Percentiles rank a stretch among this genome's conserved stretches.
Conservation (phyloP, 139 green algal genomes). For the Auxenochlorella pyrenoidosa region DNA sequence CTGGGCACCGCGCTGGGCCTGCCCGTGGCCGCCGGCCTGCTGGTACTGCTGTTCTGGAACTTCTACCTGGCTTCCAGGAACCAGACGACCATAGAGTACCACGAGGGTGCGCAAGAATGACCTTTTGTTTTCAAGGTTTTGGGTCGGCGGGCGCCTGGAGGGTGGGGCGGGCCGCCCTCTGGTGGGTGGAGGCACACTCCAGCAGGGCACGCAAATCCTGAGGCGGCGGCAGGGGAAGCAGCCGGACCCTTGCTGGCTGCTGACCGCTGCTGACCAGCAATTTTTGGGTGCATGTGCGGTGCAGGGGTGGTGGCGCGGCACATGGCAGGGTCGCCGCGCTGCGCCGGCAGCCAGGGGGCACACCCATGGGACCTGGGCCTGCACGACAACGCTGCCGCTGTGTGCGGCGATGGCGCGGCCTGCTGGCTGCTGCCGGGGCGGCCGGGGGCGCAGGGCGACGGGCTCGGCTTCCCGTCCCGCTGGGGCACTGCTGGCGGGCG, state of each 20-base stretch:
- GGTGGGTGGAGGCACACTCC: too few species aligned
- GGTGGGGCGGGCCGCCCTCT: too few species aligned
- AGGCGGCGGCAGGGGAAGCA: too few species aligned
- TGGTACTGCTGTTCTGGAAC: constrained; percentile 85
- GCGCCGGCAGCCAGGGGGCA: neutral
- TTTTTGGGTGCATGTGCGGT: too few species aligned
- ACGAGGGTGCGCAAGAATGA: constrained; percentile 60
- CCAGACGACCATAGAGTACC: constrained; percentile 90
- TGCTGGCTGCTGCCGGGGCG: constrained; percentile 25
- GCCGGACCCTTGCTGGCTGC: too few species aligned
- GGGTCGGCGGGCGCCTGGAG: too few species aligned
- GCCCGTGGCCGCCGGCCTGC: constrained; percentile 62
- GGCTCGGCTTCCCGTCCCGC: neutral
- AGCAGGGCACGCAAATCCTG: too few species aligned
- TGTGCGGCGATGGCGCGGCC: constrained; percentile 19
- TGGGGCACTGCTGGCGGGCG: neutral
- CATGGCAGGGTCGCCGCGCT: neutral
- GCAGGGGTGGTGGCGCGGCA: constrained; percentile 17
- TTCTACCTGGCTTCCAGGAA: constrained; percentile 74
- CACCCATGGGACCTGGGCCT: constrained; percentile 33
- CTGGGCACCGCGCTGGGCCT: constrained; percentile 58
- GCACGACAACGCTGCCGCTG: constrained; percentile 6
- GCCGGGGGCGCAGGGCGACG: constrained; percentile 12
- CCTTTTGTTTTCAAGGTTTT: too few species aligned
- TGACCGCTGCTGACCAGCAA: too few species aligned